phyloP scores from a whole-genome alignment of 2,329 filamentous ascomycete genomes.

The Phyllosticta capitalensis region DNA sequence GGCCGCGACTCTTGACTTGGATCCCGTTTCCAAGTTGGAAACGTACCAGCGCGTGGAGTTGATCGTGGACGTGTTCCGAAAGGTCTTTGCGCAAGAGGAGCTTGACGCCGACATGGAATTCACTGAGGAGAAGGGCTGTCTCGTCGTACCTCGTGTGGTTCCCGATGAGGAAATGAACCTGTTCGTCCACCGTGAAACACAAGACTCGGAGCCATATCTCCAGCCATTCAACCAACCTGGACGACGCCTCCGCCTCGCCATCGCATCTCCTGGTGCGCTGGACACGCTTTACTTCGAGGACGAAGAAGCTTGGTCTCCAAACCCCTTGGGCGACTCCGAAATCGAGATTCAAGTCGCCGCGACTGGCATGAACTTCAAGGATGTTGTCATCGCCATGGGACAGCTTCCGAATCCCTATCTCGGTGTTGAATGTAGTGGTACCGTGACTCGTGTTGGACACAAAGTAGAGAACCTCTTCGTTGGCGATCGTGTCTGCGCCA shows the following conservation, averaged over 20 bases:
- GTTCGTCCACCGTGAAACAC: conserved; percentile 1
- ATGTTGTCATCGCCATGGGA: conserved; percentile 15
- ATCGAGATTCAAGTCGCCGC: conserved; percentile 19
- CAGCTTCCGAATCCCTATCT: conserved; percentile 14
- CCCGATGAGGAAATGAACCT: conserved; percentile 2
- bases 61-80: conserved; percentile 4
- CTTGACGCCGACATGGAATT: conserved; percentile 3
- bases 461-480: conserved; percentile 7
- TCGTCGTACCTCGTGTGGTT: conserved; percentile 6
- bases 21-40: not conserved
- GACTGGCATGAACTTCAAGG: conserved; percentile 11
- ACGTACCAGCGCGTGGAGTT: not conserved
- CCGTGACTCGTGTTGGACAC: conserved; percentile 13
- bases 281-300: conserved; percentile 7
- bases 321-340: conserved; percentile 15
- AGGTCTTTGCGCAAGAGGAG: not conserved
- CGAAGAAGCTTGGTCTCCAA: not conserved
- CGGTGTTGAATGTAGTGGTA: conserved; percentile 16
- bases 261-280: conserved; percentile 5
- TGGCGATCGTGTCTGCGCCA: conserved; percentile 13
- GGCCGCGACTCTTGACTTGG: conserved; percentile 6
- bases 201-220: not conserved
- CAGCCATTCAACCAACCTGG: conserved; percentile 1
- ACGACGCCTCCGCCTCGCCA: not conserved
- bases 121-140: not conserved